A percentile compares a stretch with the other conserved stretches of the same genome.
Conservation (phyloP, 495 filamentous ascomycete genomes). For the Tuber microsphaerosporum region DNA sequence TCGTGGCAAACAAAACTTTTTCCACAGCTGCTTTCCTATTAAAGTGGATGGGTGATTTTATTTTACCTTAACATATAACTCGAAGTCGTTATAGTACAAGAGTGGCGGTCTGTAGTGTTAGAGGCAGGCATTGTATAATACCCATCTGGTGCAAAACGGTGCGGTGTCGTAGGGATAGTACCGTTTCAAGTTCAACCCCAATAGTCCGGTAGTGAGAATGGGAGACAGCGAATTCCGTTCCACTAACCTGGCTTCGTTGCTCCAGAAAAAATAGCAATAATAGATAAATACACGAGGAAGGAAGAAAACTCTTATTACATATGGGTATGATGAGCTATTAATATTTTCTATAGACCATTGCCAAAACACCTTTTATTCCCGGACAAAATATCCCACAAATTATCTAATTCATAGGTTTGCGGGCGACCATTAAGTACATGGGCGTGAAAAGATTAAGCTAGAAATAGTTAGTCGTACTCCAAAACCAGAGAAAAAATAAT, state of each 20-base stretch:
- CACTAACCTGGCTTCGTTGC: not conserved
- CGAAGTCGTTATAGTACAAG: not conserved
- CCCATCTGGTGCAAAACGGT: not conserved
- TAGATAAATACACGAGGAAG: constrained; percentile 12
- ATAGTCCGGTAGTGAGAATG: not conserved
- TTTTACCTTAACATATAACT: not conserved
- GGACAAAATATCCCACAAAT: constrained; percentile 2
- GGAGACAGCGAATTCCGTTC: not conserved
- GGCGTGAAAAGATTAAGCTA: constrained; percentile 86
- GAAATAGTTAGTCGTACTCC: not conserved
- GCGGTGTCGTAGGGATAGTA: not conserved
- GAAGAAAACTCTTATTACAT: constrained; percentile 16
- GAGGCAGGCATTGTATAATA: not conserved
- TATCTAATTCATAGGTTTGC: constrained; percentile 60
- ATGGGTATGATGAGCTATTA: constrained; percentile 17
- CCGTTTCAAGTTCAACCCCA: not conserved
- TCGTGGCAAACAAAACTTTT: not conserved
- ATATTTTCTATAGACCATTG: constrained; percentile 21
- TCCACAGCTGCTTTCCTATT: not conserved
- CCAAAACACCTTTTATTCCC: constrained; percentile 10
- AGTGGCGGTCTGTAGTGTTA: not conserved
- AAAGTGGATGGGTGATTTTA: not conserved
- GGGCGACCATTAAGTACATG: constrained; percentile 97
- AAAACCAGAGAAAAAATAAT: not conserved
- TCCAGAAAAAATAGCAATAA: constrained; percentile 14